These are phyloP conservation scores for Fusarium albidum DNA, from an alignment of 2,329 filamentous ascomycete genomes.

Conservation along the genomic window DNA sequence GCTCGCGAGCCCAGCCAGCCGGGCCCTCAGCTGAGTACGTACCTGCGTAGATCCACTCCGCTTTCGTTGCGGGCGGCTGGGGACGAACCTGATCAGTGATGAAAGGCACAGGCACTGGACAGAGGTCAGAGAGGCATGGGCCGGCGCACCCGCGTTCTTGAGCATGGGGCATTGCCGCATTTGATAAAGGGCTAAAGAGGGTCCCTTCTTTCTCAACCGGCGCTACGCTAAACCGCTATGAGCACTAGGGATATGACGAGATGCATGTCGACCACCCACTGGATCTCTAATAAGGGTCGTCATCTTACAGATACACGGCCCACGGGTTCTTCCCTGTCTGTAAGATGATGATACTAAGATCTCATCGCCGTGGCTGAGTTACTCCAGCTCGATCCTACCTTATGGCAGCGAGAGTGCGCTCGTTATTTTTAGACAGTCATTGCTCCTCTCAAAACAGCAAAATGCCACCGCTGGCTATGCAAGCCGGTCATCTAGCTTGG, in stretches of 20 bases:
- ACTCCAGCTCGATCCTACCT: background rate
- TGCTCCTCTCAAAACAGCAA: constrained; percentile 4
- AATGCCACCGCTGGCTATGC: constrained; percentile 18
- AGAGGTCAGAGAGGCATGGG: constrained; percentile 22
- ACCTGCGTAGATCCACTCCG: constrained; percentile 14
- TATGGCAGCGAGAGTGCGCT: background rate
- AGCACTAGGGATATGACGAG: constrained; percentile 3
- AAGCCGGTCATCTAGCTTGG: constrained; percentile 21
- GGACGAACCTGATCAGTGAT: background rate
- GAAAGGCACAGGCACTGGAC: too few species aligned
- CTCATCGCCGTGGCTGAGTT: constrained; percentile 6
- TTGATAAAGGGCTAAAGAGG: background rate
- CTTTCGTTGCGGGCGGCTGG: constrained; percentile 23
- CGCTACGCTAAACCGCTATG: constrained; percentile 15
- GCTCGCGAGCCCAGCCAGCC: background rate
- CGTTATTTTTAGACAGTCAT: constrained; percentile 14
- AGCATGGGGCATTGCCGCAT: constrained; percentile 21
- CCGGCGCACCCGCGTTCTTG: constrained; percentile 26
- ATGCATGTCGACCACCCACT: constrained; percentile 11
- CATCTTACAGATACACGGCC: constrained; percentile 7
- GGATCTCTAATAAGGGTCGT: too few species aligned
- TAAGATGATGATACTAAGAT: background rate
- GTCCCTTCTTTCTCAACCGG: background rate
- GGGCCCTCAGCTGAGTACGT: constrained; percentile 9
- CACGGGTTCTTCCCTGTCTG: constrained; percentile 5